Conservation (phyloP, 2,329 filamentous ascomycete genomes). For the Tolypocladium nubicola region DNA sequence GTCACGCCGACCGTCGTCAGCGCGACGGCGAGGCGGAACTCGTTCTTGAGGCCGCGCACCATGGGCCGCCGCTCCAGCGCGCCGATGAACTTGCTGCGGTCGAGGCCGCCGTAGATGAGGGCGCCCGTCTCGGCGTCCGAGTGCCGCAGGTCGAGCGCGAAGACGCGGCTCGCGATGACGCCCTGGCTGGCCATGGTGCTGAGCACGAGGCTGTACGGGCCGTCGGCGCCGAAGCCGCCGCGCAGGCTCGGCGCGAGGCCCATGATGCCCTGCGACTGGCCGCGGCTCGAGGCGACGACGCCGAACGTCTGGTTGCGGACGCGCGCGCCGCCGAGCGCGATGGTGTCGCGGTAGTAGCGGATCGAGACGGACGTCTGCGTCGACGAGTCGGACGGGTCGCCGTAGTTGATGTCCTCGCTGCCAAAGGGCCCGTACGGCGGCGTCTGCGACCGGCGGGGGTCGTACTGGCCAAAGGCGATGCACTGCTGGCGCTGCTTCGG, state of each 20-base stretch:
- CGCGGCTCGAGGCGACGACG: conserved; percentile 30
- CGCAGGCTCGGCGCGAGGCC: conserved; percentile 34
- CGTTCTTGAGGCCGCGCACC: conserved; percentile 23
- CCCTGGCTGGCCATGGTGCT: conserved; percentile 36
- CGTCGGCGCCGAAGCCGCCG: conserved; percentile 23
- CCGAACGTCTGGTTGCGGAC: conserved; percentile 39
- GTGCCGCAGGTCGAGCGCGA: conserved; percentile 39
- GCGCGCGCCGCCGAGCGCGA: conserved; percentile 31
- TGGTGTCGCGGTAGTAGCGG: conserved; percentile 33
- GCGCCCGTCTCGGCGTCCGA: conserved; percentile 31
- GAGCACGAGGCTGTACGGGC: conserved; percentile 42
- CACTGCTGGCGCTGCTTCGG: conserved; percentile 26
- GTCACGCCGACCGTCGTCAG: conserved; percentile 21
- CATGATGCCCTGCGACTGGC: conserved; percentile 40
- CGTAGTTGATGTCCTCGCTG: conserved; percentile 26
- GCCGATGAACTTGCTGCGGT: conserved; percentile 40
- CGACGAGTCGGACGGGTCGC: conserved; percentile 23
- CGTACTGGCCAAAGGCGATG: conserved; percentile 29
- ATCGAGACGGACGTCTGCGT: conserved; percentile 28
- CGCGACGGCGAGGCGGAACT: conserved; percentile 24
- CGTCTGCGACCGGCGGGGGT: conserved; percentile 28
- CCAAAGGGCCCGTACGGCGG: conserved; percentile 26
- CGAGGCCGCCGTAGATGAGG: conserved; percentile 42
- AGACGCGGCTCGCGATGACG: conserved; percentile 37
- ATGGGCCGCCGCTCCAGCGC: conserved; percentile 31